Evolutionary conservation across 1,284 basidiomycete species (phyloP).

Genomic region (Heterobasidion annosum): DNA sequence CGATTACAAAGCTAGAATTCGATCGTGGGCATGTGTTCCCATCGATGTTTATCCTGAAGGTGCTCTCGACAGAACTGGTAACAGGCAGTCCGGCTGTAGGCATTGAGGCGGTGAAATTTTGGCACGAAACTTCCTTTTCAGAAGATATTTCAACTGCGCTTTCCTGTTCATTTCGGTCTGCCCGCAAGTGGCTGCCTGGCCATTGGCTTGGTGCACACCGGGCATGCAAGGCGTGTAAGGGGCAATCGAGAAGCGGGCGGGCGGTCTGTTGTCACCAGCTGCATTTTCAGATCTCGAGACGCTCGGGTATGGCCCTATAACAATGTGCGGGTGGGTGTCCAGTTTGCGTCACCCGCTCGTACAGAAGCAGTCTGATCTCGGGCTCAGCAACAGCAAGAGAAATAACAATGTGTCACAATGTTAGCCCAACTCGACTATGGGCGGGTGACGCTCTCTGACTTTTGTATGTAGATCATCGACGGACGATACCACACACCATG

Average conservation of each 20-base stretch:
- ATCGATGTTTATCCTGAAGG: background rate
- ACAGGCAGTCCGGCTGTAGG: background rate
- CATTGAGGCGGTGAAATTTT: background rate
- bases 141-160: background rate
- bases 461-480: constrained; percentile 52
- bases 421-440: constrained; percentile 24
- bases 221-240: background rate
- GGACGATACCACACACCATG: constrained; percentile 66
- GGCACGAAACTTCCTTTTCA: background rate
- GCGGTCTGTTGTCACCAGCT: background rate
- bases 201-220: background rate
- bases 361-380: background rate
- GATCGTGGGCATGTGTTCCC: background rate
- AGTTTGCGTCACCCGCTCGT: background rate
- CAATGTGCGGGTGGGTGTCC: background rate
- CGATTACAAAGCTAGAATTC: background rate
- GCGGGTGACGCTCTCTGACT: constrained; percentile 9
- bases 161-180: background rate
- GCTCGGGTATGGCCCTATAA: background rate
- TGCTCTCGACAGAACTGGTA: background rate
- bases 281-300: background rate
- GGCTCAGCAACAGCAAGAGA: background rate
- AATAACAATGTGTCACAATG: constrained; percentile 66
- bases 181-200: background rate
- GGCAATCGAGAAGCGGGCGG: background rate